A percentile compares a stretch with the other conserved stretches of the same genome.
Evolutionary conservation across 225 moss, liverwort and hornwort genomes (phyloP).

Genomic region (Neckera pumila): DNA sequence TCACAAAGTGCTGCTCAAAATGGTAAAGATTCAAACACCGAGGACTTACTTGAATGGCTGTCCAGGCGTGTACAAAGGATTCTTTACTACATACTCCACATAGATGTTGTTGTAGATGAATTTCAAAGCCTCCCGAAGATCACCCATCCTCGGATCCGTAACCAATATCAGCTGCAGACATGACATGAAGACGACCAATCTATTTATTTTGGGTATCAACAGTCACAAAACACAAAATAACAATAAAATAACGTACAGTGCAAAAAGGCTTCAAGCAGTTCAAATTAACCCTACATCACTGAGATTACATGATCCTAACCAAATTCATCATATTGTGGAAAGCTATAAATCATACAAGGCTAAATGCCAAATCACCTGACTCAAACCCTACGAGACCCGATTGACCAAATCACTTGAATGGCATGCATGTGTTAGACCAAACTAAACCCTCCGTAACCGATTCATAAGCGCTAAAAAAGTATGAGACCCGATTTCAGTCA

Average conservation of each 20-base stretch:
- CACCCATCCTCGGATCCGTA: slow-evolving; percentile 89
- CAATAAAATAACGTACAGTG: neutral
- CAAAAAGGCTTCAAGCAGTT: neutral
- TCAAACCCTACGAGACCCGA: neutral
- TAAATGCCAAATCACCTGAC: neutral
- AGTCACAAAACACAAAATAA: neutral
- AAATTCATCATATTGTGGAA: neutral
- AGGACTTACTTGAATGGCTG: slow-evolving; percentile 80
- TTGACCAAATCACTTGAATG: neutral
- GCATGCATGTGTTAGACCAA: neutral
- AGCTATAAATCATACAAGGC: neutral
- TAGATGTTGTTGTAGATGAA: slow-evolving; percentile 91
- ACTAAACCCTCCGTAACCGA: neutral
- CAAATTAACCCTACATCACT: neutral
- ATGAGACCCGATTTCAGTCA: neutral
- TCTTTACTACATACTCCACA: slow-evolving; percentile 95
- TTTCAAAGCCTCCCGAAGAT: slow-evolving; percentile 81
- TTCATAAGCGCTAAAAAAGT: neutral
- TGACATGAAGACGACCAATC: neutral
- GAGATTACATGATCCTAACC: neutral
- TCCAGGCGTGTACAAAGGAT: slow-evolving; percentile 83
- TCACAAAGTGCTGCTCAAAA: neutral
- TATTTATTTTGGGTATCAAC: neutral
- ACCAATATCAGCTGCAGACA: slow-evolving; percentile 63
- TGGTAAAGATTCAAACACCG: neutral